Base-by-base conservation (phyloP, 202 grass and related monocot species). In the Panicum hallii region DNA sequence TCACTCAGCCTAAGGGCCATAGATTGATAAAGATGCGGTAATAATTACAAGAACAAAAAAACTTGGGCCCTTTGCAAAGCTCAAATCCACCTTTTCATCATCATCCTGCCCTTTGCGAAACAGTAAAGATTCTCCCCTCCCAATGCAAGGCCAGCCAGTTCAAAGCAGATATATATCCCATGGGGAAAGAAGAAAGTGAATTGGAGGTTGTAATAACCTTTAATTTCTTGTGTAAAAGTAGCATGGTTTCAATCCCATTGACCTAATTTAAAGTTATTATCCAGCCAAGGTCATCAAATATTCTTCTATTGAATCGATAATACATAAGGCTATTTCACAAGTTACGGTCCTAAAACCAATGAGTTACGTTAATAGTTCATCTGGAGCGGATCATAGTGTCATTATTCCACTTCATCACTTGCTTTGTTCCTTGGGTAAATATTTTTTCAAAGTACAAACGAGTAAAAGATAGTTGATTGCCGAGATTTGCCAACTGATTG, bases 21-120 rank as follows among this genome's bases (percentile, higher is more conserved):
- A 66, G 85, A 84, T 87, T 87, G 75, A 84, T 50, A 90, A 87
- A 87, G 85, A 87, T 87, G 76, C 80, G 80, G 89, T 90, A 81
- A 90, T 90, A 84, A 90, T 90, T 87, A 55, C 81, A 57, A 40
- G 89, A 84, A 88, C 89, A 81, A 91, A 86, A 87, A 88, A 81
- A 71, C 81, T 88, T 80, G 85, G 89, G 77, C 85, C 89, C 85
- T 85, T 91, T 85, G 85, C 85, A 88, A 88, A 88, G 89, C 81
- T 88, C 77, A 78, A 81, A 85, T 81, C 89, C 47, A 84, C 81
- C 81, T 71, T 87, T 81, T 85, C 89, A 85, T 85, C 88, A 89
- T 89, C 85, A 84, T 84, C 79, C 26, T 47, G 40, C 49, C 74
- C 89, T 88, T 85, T 82, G 81, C 85, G 65, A 65, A 85, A 91